Percentiles rank a stretch among this genome's conserved stretches.
Conservation (phyloP, 164 flowering plant species). For the Litsea cubeba region DNA sequence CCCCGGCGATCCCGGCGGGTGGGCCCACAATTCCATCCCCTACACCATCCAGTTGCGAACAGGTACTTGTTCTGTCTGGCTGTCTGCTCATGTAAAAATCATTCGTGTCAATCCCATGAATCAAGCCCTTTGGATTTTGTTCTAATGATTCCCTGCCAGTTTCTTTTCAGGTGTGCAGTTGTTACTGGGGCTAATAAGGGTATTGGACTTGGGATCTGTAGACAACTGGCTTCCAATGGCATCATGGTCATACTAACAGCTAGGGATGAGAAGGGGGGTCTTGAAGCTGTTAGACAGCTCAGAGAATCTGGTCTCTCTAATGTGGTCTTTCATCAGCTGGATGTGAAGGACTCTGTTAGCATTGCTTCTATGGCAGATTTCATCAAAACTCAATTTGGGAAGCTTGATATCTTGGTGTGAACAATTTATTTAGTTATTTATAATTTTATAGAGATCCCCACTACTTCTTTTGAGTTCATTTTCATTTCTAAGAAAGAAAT, state of each 20-base stretch:
- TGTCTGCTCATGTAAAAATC: too few species aligned
- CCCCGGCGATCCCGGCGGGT: too few species aligned
- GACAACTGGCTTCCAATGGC: slow-evolving; percentile 43
- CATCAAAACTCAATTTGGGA: slow-evolving; percentile 35
- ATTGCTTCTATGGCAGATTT: slow-evolving; percentile 38
- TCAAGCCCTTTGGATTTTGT: too few species aligned
- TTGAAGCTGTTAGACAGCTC: slow-evolving; percentile 37
- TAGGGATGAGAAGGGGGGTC: slow-evolving; percentile 46
- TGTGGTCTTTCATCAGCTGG: slow-evolving; percentile 57
- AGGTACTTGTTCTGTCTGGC: too few species aligned
- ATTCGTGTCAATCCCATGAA: background rate
- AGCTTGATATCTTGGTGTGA: slow-evolving; percentile 61
- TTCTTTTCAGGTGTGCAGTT: slow-evolving; percentile 39
- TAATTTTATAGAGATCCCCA: background rate
- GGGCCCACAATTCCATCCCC: too few species aligned
- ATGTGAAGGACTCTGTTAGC: slow-evolving; percentile 42
- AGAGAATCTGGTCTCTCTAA: slow-evolving; percentile 32
- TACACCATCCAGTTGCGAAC: too few species aligned
- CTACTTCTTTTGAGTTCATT: background rate
- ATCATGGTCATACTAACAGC: slow-evolving; percentile 50
- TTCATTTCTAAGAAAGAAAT: background rate
- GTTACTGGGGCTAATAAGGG: slow-evolving; percentile 72
- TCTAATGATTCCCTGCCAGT: background rate
- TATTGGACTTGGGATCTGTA: slow-evolving; percentile 49
- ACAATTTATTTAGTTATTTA: background rate